Percentiles rank a stretch among this genome's conserved stretches.
phyloP scores from a whole-genome alignment of 1,284 basidiomycete species.

The Cerrena zonata region DNA sequence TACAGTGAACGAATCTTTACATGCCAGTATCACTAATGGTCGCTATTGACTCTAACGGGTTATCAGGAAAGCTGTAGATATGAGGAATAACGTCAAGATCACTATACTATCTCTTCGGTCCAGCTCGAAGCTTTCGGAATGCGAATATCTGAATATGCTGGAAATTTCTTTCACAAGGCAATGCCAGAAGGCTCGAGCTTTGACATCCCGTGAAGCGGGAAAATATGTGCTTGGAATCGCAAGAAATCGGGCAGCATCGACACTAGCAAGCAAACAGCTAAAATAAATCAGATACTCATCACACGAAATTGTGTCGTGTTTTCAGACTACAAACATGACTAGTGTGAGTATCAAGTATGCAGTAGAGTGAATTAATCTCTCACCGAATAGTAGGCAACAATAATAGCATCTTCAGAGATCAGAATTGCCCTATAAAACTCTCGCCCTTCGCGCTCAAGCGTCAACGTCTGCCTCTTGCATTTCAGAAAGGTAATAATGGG shows the following conservation, averaged over 20 bases:
- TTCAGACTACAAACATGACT: neutral
- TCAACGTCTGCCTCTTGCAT: slow-evolving; percentile 30
- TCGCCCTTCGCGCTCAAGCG: slow-evolving; percentile 14
- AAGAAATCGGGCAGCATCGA: neutral
- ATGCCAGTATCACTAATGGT: neutral
- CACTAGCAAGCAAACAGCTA: neutral
- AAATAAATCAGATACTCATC: neutral
- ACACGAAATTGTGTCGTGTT: neutral
- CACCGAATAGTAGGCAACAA: slow-evolving; percentile 33
- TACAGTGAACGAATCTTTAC: neutral
- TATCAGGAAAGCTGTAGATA: too few species aligned
- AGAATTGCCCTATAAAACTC: slow-evolving; percentile 32
- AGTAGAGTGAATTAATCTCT: neutral
- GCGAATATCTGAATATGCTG: neutral
- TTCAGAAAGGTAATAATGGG: slow-evolving; percentile 42
- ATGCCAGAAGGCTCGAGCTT: neutral
- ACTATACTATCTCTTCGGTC: neutral
- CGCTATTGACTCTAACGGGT: too few species aligned
- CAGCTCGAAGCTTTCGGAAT: neutral
- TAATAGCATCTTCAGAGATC: slow-evolving; percentile 50
- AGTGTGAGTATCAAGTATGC: neutral
- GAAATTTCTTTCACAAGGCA: neutral
- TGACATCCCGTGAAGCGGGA: neutral
- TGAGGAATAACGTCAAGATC: too few species aligned
- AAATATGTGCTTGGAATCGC: neutral